These are phyloP conservation scores for Geotrichum cucujoidarum DNA, from an alignment of 1,139 yeast species.

Conservation along the genomic window DNA sequence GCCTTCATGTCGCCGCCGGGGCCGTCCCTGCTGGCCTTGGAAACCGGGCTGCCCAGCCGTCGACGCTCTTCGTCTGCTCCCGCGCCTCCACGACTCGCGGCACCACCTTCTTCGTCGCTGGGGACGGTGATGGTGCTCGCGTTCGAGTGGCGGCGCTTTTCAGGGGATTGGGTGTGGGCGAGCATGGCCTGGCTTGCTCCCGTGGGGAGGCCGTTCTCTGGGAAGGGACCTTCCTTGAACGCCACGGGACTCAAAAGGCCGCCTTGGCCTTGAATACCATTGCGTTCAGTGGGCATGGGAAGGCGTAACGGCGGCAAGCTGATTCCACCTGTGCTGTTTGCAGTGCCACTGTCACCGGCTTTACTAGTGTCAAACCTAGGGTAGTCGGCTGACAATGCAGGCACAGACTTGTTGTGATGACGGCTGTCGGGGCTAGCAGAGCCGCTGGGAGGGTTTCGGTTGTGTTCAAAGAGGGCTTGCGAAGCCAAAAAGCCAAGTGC, in stretches of 20 bases:
- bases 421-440: conserved; percentile 4
- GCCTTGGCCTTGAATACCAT: not conserved
- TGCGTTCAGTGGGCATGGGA: not conserved
- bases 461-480: conserved; percentile 7
- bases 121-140: conserved; percentile 36
- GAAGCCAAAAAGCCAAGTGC: conserved; percentile 14
- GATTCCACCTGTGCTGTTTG: not conserved
- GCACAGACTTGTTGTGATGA: not conserved
- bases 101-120: conserved; percentile 25
- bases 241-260: conserved; percentile 10
- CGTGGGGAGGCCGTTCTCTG: not conserved
- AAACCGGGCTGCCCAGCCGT: not conserved
- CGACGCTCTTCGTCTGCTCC: not conserved
- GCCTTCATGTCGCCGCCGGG: not conserved
- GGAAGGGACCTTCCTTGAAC: conserved; percentile 4
- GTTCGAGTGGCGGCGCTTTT: conserved; percentile 32
- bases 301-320: not conserved
- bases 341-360: too few relatives aligned
- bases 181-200: not conserved
- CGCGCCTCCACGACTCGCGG: not conserved
- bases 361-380: not conserved
- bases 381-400: not conserved
- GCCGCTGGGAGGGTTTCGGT: not conserved
- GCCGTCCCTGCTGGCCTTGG: not conserved
- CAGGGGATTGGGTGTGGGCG: not conserved